Evolutionary conservation across 164 flowering plant species (phyloP), one percentile per base, ranked within the genome.

Genomic region (Liriodendron chinense): DNA sequence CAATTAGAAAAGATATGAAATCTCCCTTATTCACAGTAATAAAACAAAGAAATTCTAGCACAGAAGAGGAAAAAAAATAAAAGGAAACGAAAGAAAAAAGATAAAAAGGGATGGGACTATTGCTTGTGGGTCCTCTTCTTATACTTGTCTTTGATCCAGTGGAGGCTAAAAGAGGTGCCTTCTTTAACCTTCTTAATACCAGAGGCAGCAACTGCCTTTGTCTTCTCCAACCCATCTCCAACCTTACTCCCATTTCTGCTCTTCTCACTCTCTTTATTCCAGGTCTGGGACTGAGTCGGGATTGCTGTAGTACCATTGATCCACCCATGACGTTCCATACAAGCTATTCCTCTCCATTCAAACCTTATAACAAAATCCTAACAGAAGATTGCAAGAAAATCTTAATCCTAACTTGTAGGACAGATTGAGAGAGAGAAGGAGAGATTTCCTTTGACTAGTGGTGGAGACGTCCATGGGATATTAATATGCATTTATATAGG

Each of bases 81-180:
- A n/a, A n/a, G n/a, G n/a, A n/a, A n/a, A n/a, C n/a, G n/a, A n/a
- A n/a, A n/a, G n/a, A n/a, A n/a, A n/a, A n/a, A n/a, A n/a, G n/a
- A n/a, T n/a, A n/a, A n/a, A n/a, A n/a, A n/a, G n/a, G n/a, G n/a
- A 56, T 12, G 12, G 61, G 18, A 56, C 47, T 73, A 87, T 67
- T 76, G 64, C 77, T 91, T 89, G 13, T 85, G 86, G 73, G 89
- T 84, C 20, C 85, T 84, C 76, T 91, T 91, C 0, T 86, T 84
- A 72, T 80, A 94, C 86, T 92, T 94, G 34, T 88, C 83, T 76
- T 94, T 94, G 81, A 94, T 83, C 98, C 98, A 94, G 2, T 85
- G 82, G 26, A 92, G 34, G 0, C 98, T 92, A 4, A 81, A 12
- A 43, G 89, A 62, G 8, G 95, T 82, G 0, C 98, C 98, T 69